Conservation (phyloP, 2,329 filamentous ascomycete species). For the Arthrinium phaeospermum region DNA sequence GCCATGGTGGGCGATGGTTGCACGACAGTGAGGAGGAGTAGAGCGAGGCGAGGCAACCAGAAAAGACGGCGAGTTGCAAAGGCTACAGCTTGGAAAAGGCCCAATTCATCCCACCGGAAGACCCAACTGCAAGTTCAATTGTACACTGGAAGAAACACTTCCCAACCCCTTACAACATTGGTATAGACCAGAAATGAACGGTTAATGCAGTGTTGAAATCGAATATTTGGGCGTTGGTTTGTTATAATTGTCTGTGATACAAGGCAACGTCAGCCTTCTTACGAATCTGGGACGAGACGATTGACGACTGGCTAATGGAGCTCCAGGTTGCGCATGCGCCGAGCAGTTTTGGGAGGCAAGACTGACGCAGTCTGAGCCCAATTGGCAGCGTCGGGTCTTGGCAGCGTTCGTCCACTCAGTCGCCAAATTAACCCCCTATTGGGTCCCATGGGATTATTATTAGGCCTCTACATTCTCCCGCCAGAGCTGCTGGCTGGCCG, state of each 20-base stretch:
- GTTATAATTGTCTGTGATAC: neutral
- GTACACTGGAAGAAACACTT: neutral
- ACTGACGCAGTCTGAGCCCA: constrained; percentile 22
- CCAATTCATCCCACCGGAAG: constrained; percentile 7
- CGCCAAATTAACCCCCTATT: constrained; percentile 17
- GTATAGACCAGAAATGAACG: too few species aligned
- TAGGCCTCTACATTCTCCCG: neutral
- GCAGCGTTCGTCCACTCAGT: constrained; percentile 2
- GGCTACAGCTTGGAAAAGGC: neutral
- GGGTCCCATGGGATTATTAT: neutral
- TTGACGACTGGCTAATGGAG: neutral
- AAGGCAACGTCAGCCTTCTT: constrained; percentile 24
- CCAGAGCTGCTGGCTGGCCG: neutral
- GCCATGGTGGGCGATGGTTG: constrained; percentile 34
- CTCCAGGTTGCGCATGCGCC: constrained; percentile 21
- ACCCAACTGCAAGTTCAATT: neutral
- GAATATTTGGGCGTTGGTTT: too few species aligned
- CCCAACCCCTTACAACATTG: too few species aligned
- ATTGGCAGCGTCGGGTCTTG: constrained; percentile 3
- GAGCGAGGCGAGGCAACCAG: too few species aligned
- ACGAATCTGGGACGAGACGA: constrained; percentile 16
- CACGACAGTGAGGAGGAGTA: constrained; percentile 9
- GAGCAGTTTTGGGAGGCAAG: constrained; percentile 18
- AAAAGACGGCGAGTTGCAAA: neutral
- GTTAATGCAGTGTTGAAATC: too few species aligned